Percentiles rank a stretch among this genome's conserved stretches.
Evolutionary conservation across 148 eudicot species (phyloP).

Genomic region (Rhododendron ovatum): DNA sequence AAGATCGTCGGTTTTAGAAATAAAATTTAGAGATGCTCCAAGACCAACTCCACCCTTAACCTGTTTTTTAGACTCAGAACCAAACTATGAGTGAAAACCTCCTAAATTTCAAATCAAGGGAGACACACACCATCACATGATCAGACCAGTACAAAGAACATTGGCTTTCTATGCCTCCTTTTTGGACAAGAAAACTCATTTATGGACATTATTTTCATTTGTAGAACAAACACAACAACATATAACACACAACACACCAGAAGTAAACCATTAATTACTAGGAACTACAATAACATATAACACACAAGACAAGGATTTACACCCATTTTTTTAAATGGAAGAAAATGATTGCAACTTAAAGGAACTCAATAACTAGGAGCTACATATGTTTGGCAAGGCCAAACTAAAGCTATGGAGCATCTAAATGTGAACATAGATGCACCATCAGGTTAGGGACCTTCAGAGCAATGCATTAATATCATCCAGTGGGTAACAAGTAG

Average conservation of each 20-base stretch:
- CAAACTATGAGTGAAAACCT: too few relatives aligned
- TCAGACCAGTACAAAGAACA: neutral
- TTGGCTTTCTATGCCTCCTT: neutral
- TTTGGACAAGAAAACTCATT: too few relatives aligned
- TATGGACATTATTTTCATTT: too few relatives aligned
- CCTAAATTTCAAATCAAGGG: neutral
- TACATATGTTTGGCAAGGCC: neutral
- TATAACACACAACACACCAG: too few relatives aligned
- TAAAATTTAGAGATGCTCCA: too few relatives aligned
- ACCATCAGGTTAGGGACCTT: neutral
- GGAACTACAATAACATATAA: too few relatives aligned
- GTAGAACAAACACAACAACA: too few relatives aligned
- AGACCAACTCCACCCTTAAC: too few relatives aligned
- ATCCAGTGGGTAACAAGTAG: neutral
- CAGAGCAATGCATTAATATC: neutral
- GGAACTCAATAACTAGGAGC: neutral
- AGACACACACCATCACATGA: neutral
- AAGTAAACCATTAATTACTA: too few relatives aligned
- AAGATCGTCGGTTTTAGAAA: too few relatives aligned
- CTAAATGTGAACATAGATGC: neutral
- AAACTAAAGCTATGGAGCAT: neutral
- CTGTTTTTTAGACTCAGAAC: too few relatives aligned
- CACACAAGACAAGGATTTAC: too few relatives aligned
- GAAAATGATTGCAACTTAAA: neutral
- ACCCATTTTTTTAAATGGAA: neutral